Evolutionary conservation across 495 filamentous ascomycete genomes (phyloP), one percentile per base, ranked within the genome.

Genomic region (Podospora tetraspora): DNA sequence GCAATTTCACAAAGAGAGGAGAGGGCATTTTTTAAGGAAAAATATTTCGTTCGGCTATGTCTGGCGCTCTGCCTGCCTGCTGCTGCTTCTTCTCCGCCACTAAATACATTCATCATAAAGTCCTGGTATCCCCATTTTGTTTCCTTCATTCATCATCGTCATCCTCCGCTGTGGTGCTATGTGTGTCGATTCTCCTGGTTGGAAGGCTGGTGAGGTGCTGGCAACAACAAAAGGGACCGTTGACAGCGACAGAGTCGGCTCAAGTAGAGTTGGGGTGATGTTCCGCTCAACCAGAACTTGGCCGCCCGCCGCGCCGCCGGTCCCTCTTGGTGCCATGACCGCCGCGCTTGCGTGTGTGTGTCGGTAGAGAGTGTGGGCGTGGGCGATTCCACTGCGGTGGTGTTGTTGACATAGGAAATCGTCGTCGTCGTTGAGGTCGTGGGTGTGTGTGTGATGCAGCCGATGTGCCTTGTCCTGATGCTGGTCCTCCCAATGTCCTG

Each of bases 371-470:
- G 34, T 22, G 65, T 66, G 57, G 58, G 43, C 22, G 37, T 61
- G 27, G 24, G 19, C 63, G 63, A 58, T 37, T 62, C 61, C 43
- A 52, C 43, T 52, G 43, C 43, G 43, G 43, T 52, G 43, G 43
- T 52, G 61, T 62, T 29, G 32, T 23, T 22, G 32, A 63, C 30
- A 66, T 24, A 66, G 59, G 19, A 61, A 61, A 66, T 22, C 29
- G 57, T 66, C 32, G 58, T 61, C 30, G 43, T 32, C 59, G 59
- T 24, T 60, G 27, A 19, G 22, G 43, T 52, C 43, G 27, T 24
- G 32, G 30, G 43, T 43, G 58, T 66, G 64, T 60, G n/a, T 66
- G 30, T 25, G 12, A 66, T 66, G 65, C 65, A 66, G 43, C 58
- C 65, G 65, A 37, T 66, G 34, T 66, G 65, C 65, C 65, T 52